These are phyloP conservation scores for Erucastrum elatum DNA, from an alignment of 345 rosid genomes.

Conservation along the genomic window DNA sequence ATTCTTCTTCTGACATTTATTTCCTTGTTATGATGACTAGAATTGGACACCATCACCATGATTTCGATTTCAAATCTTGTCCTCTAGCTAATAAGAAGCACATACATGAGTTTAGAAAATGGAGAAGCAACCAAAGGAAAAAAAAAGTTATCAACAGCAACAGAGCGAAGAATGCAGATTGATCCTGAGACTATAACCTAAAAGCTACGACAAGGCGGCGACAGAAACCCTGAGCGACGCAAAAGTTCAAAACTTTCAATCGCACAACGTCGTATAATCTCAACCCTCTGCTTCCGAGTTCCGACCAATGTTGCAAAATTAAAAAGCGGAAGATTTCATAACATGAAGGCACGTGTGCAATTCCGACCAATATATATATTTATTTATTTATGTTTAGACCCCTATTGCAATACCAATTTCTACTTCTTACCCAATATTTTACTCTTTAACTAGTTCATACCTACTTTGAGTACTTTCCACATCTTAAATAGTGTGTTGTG, in stretches of 20 bases:
- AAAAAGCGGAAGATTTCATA: neutral
- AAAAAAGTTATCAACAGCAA: neutral
- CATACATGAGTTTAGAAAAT: neutral
- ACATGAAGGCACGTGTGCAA: neutral
- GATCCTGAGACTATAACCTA: neutral
- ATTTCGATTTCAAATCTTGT: slow-evolving; percentile 9
- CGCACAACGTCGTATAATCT: slow-evolving; percentile 7
- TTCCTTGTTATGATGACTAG: slow-evolving; percentile 64
- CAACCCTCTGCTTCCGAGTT: slow-evolving; percentile 3
- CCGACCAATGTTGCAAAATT: slow-evolving; percentile 7
- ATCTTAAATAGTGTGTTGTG: neutral
- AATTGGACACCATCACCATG: slow-evolving; percentile 53
- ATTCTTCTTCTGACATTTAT: slow-evolving; percentile 69
- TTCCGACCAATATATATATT: neutral
- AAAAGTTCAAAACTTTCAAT: slow-evolving; percentile 2
- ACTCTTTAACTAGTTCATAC: neutral
- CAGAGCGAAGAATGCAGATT: neutral
- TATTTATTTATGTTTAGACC: neutral
- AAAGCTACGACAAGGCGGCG: neutral
- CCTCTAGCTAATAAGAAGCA: slow-evolving; percentile 4
- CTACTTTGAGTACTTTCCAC: neutral
- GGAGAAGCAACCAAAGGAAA: neutral
- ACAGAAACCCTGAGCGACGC: neutral
- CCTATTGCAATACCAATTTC: neutral
- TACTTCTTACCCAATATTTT: neutral